Evolutionary conservation across 495 filamentous ascomycete species (phyloP).

Genomic region (Evansstolkia leycettana): DNA sequence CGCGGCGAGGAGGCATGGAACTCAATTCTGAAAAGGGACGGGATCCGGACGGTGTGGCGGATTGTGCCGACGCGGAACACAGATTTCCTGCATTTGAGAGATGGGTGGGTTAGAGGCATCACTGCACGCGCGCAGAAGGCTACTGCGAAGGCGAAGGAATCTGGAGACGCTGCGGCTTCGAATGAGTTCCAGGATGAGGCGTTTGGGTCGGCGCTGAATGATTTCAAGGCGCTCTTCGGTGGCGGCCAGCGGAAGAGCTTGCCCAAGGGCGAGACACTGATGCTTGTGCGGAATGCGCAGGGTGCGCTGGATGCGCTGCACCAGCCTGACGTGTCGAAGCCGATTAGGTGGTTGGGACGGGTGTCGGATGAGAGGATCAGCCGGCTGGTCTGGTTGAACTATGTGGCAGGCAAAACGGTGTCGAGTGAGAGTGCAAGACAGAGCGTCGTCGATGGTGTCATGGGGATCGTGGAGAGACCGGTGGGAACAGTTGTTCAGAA

Average conservation of each 20-base stretch:
- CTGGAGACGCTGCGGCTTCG: conserved; percentile 5
- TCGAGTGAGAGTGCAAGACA: conserved; percentile 71
- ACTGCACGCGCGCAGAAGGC: conserved; percentile 49
- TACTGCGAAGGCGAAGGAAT: conserved; percentile 8
- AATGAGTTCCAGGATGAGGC: conserved; percentile 50
- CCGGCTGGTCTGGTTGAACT: conserved; percentile 77
- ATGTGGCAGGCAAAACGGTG: conserved; percentile 75
- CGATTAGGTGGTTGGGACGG: conserved; percentile 44
- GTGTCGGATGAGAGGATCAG: conserved; percentile 70
- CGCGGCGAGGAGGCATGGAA: conserved; percentile 59
- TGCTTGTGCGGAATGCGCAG: conserved; percentile 53
- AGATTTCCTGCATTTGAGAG: conserved; percentile 81
- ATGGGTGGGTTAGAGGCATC: conserved; percentile 81
- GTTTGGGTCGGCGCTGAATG: conserved; percentile 57
- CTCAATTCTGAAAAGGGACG: conserved; percentile 48
- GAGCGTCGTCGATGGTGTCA: conserved; percentile 76
- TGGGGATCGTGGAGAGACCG: conserved; percentile 80
- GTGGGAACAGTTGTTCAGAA: conserved; percentile 73
- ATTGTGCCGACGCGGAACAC: conserved; percentile 81
- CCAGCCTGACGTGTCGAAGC: conserved; percentile 35
- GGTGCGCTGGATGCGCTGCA: conserved; percentile 60
- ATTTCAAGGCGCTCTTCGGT: conserved; percentile 69
- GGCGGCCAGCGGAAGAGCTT: conserved; percentile 53
- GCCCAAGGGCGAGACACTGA: conserved; percentile 59
- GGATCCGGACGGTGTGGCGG: conserved; percentile 57